Evolutionary conservation across 2,329 filamentous ascomycete species (phyloP), one percentile per base, ranked within the genome.

Genomic region (Colletotrichum truncatum): DNA sequence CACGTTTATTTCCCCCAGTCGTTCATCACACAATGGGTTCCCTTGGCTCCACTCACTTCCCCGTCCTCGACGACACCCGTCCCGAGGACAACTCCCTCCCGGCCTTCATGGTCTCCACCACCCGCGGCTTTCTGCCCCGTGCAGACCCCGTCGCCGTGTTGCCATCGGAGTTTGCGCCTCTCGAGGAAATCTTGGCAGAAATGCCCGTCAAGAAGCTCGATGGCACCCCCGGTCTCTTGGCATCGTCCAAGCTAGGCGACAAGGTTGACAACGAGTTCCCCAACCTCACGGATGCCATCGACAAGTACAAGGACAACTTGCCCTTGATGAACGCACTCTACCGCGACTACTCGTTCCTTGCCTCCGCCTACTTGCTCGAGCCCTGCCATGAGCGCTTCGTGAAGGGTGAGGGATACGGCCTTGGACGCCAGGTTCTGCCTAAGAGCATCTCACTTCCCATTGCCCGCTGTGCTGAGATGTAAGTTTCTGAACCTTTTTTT

Each of bases 341-440:
- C 77, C 87, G 94, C 18, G 94, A 98, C 81, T 98, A 97, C 77
- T 92, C 92, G 12, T 98, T 97, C 83, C 81, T 97, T 28, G 92
- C 94, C 5, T 97, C 93, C 23, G 92, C 93, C 0, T 97, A 97
- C 76, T 84, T 98, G 28, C 88, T 98, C 28, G 94, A 98, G 82
- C 94, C 94, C 10, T 98, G 94, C 77, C 94, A 96, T 79, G 85
- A 93, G 80, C 86, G 85, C 38, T 90, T 89, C 73, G 72, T 91
- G 66, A 90, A 87, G 77, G 91, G 90, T 0, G 89, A 92, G 75
- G 84, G 85, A 1, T 97, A 97, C 75, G 94, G 94, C 0, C 81
- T 97, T 45, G 94, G 89, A 4, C 83, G 94, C 45, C 87, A 93
- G 65, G 82, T 87, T 21, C 79, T 98, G 71, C 94, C 94, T 1